Base-by-base conservation (phyloP, 306 rosid genomes). In the Cucumis hystrix region DNA sequence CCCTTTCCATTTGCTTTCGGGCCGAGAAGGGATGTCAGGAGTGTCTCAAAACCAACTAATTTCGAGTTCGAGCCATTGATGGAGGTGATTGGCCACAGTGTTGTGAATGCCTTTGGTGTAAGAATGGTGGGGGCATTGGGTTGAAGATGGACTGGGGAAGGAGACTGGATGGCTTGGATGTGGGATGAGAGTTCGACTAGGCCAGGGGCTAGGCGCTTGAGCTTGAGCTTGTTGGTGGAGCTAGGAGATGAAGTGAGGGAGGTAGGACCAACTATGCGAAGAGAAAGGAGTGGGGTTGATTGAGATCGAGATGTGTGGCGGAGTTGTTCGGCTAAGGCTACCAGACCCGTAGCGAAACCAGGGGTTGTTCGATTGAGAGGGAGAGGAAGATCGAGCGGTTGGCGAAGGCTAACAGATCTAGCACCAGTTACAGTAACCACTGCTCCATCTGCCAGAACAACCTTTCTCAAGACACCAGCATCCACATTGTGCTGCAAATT, bases 401-500 rank as follows among this genome's bases (percentile, higher is more conserved):
- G 96, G 20, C 96, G 90, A 47, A 92, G 90, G 84, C 97, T 90
- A 78, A 95, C 93, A 18, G 99, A 92, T 82, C 97, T 86, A 4
- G 97, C 97, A 79, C 99, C 98, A 80, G 86, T 95, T 62, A 95
- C 91, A 1, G 93, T 95, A 33, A 95, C 97, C 80, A 91, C 96
- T 1, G 99, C 99, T n/a, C 99, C 97, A 72, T 95, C 97, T 10
- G 99, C 97, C 82, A 95, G 77, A 28, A 95, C 79, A 80, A 95
- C 92, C 79, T 95, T 95, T 92, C 90, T 92, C 84, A 95, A 86
- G 30, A 92, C 97, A 59, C 97, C 99, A 55, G 99, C 99, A 75
- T 95, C 97, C 79, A 95, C 99, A 78, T 95, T 97, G 85, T 95
- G 92, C 99, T 92, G 91, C 92, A 87, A 51, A 80, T 80, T 56